Evolutionary conservation across 805 yeast species (phyloP).

Genomic region (Cyberlindnera euphorbiiphila): DNA sequence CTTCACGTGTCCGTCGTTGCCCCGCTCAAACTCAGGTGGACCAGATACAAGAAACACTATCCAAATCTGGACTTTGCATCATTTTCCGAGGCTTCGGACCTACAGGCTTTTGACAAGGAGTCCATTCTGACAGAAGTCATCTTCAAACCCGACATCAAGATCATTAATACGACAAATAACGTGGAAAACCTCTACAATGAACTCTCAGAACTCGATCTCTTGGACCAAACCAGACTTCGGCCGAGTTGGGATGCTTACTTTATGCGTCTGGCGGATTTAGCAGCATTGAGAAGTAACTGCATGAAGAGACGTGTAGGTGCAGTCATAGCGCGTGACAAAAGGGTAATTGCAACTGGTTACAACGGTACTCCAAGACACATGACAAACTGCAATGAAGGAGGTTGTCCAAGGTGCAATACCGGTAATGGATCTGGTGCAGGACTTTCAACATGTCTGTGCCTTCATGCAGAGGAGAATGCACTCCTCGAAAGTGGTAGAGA

Average conservation of each 20-base stretch:
- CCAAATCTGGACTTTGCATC: slow-evolving; percentile 23
- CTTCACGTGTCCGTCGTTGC: slow-evolving; percentile 78
- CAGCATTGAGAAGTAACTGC: slow-evolving; percentile 90
- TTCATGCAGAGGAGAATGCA: slow-evolving; percentile 98
- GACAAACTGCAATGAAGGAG: slow-evolving; percentile 91
- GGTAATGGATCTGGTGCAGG: slow-evolving; percentile 60
- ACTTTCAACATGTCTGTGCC: slow-evolving; percentile 80
- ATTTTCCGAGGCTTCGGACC: slow-evolving; percentile 40
- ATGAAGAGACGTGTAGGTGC: slow-evolving; percentile 98
- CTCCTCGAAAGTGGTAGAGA: slow-evolving; percentile 91
- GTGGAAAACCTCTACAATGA: slow-evolving; percentile 35
- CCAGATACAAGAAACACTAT: slow-evolving; percentile 28
- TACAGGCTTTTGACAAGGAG: slow-evolving; percentile 26
- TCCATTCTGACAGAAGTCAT: slow-evolving; percentile 37
- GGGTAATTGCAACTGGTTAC: slow-evolving; percentile 95
- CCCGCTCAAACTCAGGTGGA: slow-evolving; percentile 47
- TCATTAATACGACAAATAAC: slow-evolving; percentile 47
- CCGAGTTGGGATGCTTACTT: slow-evolving; percentile 97
- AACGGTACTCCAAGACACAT: slow-evolving; percentile 94
- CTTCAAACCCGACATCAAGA: slow-evolving; percentile 49
- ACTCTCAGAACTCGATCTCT: slow-evolving; percentile 39
- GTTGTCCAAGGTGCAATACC: slow-evolving; percentile 84
- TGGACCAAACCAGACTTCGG: slow-evolving; percentile 59
- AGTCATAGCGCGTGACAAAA: slow-evolving; percentile 78
- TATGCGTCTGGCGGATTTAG: slow-evolving; percentile 89